phyloP scores from a whole-genome alignment of 768 basidiomycete genomes.

The Trametes gibbosa region DNA sequence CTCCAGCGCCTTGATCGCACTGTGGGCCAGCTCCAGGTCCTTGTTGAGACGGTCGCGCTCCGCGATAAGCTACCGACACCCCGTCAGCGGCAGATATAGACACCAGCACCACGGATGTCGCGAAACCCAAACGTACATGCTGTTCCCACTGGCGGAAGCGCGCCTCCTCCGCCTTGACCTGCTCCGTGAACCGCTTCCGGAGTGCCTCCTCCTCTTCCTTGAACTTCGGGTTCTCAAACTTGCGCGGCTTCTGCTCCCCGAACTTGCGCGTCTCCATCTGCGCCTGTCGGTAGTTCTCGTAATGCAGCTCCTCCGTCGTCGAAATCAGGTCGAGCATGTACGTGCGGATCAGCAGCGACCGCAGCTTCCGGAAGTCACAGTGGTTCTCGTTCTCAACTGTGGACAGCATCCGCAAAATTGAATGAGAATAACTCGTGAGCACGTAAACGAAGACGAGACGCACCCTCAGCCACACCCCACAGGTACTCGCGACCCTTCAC shows the following conservation, averaged over 20 bases:
- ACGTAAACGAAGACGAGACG: conserved; percentile 20
- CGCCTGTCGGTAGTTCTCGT: conserved; percentile 95
- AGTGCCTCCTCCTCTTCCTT: conserved; percentile 98
- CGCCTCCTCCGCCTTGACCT: conserved; percentile 98
- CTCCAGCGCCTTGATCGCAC: conserved; percentile 88
- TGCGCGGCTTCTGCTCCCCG: conserved; percentile 97
- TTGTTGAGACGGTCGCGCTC: conserved; percentile 99
- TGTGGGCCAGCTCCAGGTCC: conserved; percentile 91
- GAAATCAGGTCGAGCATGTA: conserved; percentile 98
- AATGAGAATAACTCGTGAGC: neutral
- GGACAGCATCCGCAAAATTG: neutral
- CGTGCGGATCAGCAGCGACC: conserved; percentile 91
- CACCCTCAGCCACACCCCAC: conserved; percentile 99
- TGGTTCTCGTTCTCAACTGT: conserved; percentile 98
- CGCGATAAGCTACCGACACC: conserved; percentile 76
- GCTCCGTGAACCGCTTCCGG: conserved; percentile 97
- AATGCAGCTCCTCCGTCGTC: conserved; percentile 93
- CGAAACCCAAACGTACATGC: conserved; percentile 59
- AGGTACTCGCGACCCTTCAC: conserved; percentile 99
- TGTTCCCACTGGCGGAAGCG: conserved; percentile 99
- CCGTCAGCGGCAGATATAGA: conserved; percentile 7
- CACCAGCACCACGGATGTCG: neutral
- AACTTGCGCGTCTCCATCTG: conserved; percentile 99
- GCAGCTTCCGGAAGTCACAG: conserved; percentile 98
- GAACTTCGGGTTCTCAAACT: conserved; percentile 99